Percentiles rank a stretch among this genome's conserved stretches.
These are phyloP conservation scores for Mycena epipterygia DNA, from an alignment of 768 basidiomycete genomes.

Conservation along the genomic window DNA sequence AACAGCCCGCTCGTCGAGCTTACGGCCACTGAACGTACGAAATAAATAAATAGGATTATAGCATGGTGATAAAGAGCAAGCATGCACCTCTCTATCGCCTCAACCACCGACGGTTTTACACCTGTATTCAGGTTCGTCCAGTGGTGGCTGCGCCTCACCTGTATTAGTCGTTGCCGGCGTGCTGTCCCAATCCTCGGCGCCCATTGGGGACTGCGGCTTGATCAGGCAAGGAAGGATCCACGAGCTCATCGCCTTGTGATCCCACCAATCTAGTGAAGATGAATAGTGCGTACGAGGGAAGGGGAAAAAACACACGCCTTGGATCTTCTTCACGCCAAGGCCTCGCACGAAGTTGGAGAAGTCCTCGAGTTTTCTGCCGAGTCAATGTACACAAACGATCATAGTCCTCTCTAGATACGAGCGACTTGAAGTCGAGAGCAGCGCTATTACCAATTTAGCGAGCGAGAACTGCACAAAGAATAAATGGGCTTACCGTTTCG, in stretches of 20 bases:
- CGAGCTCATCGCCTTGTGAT: no score
- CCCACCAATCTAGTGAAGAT: no score
- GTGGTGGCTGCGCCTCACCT: no score
- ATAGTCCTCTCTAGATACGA: background rate
- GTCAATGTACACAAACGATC: background rate
- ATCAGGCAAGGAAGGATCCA: constrained; percentile 41
- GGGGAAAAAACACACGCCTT: no score
- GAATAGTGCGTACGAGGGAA: no score
- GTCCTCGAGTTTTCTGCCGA: background rate
- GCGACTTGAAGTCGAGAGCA: background rate
- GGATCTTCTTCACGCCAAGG: background rate
- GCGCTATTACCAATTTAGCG: no score
- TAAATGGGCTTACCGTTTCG: background rate
- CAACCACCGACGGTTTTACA: constrained; percentile 33
- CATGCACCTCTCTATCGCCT: constrained; percentile 24
- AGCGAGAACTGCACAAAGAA: background rate
- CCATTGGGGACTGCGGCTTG: constrained; percentile 34
- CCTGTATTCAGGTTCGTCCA: constrained; percentile 38
- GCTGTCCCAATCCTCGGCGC: constrained; percentile 32
- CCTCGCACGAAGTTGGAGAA: background rate
- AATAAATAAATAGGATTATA: no score
- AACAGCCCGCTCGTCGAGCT: constrained; percentile 20
- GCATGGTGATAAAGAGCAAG: no score
- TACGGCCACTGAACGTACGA: constrained; percentile 27
- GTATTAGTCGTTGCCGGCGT: constrained; percentile 38